These are phyloP conservation scores for Zymoseptoria passerinii DNA, from an alignment of 2,329 filamentous ascomycete species.

Conservation along the genomic window DNA sequence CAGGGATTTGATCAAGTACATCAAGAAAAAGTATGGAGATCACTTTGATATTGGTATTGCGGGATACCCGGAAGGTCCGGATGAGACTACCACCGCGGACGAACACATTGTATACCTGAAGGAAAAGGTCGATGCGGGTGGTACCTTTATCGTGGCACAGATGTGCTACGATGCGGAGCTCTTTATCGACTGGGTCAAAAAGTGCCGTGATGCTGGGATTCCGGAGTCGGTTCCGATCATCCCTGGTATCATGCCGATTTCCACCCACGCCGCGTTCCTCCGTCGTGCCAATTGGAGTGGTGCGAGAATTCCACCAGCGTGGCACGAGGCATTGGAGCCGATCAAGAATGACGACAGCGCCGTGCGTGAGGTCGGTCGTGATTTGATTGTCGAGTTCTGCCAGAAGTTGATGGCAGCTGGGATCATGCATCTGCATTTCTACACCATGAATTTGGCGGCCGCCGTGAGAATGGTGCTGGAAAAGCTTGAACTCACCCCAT, in stretches of 20 bases:
- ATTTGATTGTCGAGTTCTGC: slow-evolving; percentile 82
- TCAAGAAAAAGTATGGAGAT: slow-evolving; percentile 67
- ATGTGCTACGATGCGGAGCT: slow-evolving; percentile 99
- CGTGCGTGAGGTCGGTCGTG: slow-evolving; percentile 82
- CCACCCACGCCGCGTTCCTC: slow-evolving; percentile 88
- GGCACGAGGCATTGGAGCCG: slow-evolving; percentile 75
- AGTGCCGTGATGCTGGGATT: slow-evolving; percentile 78
- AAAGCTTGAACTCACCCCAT: slow-evolving; percentile 75
- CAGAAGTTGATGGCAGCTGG: slow-evolving; percentile 73
- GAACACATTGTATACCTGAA: slow-evolving; percentile 84
- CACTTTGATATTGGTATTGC: slow-evolving; percentile 98
- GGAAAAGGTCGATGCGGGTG: slow-evolving; percentile 92
- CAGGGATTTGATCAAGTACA: slow-evolving; percentile 79
- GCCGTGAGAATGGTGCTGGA: slow-evolving; percentile 91
- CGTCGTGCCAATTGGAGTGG: slow-evolving; percentile 87
- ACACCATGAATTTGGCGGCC: slow-evolving; percentile 97
- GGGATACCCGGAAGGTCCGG: slow-evolving; percentile 90
- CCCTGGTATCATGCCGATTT: slow-evolving; percentile 86
- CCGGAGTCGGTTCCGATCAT: slow-evolving; percentile 62
- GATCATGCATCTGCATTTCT: slow-evolving; percentile 85
- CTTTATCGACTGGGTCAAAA: slow-evolving; percentile 83
- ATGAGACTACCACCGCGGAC: slow-evolving; percentile 85
- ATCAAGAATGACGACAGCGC: slow-evolving; percentile 95
- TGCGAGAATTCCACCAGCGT: slow-evolving; percentile 70
- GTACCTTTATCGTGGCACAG: slow-evolving; percentile 90